Evolutionary conservation across 257 asterid species (phyloP).

Genomic region (Solanum pennellii): DNA sequence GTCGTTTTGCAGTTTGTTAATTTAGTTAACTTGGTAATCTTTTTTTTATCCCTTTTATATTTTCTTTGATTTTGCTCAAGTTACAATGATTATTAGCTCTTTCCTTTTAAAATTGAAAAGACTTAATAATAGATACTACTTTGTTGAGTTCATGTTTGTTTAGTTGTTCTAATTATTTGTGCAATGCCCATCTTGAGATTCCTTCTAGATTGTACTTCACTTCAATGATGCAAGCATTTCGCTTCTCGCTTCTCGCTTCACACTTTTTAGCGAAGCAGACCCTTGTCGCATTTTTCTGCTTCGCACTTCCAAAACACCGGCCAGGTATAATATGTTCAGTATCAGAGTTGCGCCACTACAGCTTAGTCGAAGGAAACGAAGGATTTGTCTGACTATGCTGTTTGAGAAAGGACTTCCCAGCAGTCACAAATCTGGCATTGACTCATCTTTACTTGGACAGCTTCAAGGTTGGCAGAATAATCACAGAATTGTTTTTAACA

Average conservation of each 20-base stretch:
- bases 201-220: not conserved
- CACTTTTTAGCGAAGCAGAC: not conserved
- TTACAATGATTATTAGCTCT: not conserved
- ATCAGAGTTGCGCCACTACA: not conserved
- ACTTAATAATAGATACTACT: not conserved
- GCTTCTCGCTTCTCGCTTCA: not conserved
- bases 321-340: not conserved
- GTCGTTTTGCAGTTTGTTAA: not conserved
- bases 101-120: not conserved
- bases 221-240: not conserved
- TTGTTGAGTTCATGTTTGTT: not conserved
- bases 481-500: not conserved
- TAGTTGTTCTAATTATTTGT: not conserved
- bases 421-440: not conserved
- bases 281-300: not conserved
- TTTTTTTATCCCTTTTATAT: not conserved
- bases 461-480: not conserved
- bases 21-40: not conserved
- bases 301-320: not conserved
- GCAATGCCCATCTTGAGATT: not conserved
- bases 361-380: not conserved
- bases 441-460: not conserved
- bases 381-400: not conserved
- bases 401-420: not conserved
- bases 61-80: not conserved